Base-by-base conservation (phyloP, 2,329 filamentous ascomycete genomes). In the Penicillium sp. region DNA sequence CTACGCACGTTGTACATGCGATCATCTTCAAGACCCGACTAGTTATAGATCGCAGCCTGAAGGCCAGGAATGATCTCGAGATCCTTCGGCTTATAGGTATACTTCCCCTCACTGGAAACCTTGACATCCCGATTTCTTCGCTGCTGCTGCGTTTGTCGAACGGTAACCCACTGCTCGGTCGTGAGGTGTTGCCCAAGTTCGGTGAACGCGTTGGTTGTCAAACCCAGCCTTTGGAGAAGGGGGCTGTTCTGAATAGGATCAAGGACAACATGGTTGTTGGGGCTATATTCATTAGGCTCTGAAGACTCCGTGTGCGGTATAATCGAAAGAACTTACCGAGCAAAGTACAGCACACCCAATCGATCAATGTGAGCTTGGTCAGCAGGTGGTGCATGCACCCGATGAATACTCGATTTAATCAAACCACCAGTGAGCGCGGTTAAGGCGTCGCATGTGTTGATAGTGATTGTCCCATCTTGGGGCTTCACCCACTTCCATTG, bases 401-500 rank as follows among this genome's bases (percentile, higher is more conserved):
- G 76, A 54, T 83, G 81, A n/a, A 81, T 72, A 12, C 75, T 79
- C 5, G 74, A 78, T 67, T 82, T 82, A 43, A 83, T 70, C 49
- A 79, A 79, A 0, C 79, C 79, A 2, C 79, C 80, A 0, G 81
- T 83, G 12, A 83, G 63, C 19, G 78, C 78, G 3, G 77, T 79
- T 36, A 83, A 62, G 0, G 80, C 76, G 62, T 83, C 81, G 7
- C 78, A 79, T 0, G 80, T 78, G 51, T 83, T 83, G 31, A 83
- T 79, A 0, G 81, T 82, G 9, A 83, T 76, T 0, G 78, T 82
- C 0, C 79, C 81, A 7, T 80, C 74, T 2, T 81, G 75, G 0
- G 81, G 78, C 21, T 75, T 75, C 0, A 81, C 80, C 72, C 77
- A 83, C 39, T 79, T 82, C 81, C 82, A 83, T 3, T 78, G 58